Conservation (phyloP, 2,329 filamentous ascomycete genomes). For the Fusarium sp. region DNA sequence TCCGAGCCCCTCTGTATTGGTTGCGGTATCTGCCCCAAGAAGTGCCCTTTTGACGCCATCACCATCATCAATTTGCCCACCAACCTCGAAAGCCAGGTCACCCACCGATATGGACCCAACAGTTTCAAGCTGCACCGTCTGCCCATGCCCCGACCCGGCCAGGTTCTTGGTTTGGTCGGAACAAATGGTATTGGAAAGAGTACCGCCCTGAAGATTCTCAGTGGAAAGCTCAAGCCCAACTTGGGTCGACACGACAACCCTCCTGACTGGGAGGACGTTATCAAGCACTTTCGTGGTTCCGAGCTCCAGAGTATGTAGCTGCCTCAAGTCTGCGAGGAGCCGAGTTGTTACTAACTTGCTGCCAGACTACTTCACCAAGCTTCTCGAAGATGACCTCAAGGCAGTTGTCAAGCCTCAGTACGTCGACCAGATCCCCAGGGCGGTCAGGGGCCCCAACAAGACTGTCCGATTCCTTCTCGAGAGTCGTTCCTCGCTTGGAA, state of each 20-base stretch:
- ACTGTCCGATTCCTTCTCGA: slow-evolving; percentile 82
- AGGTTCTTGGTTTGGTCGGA: slow-evolving; percentile 95
- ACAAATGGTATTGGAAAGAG: slow-evolving; percentile 99
- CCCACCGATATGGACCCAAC: slow-evolving; percentile 98
- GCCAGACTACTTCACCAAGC: slow-evolving; percentile 94
- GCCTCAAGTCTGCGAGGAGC: not conserved
- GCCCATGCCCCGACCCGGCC: slow-evolving; percentile 93
- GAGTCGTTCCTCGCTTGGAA: slow-evolving; percentile 77
- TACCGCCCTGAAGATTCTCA: slow-evolving; percentile 98
- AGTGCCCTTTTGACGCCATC: slow-evolving; percentile 98
- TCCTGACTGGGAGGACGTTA: slow-evolving; percentile 98
- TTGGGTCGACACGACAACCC: slow-evolving; percentile 94
- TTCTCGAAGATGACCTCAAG: slow-evolving; percentile 96
- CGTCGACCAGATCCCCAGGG: slow-evolving; percentile 96
- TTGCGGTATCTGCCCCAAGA: slow-evolving; percentile 99
- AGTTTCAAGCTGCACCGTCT: slow-evolving; percentile 99
- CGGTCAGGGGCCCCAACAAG: slow-evolving; percentile 83
- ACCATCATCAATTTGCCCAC: slow-evolving; percentile 99
- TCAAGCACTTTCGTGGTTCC: slow-evolving; percentile 97
- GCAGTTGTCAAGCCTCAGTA: slow-evolving; percentile 99
- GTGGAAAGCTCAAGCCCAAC: slow-evolving; percentile 98
- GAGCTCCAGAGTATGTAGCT: slow-evolving; percentile 85
- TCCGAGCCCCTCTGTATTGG: slow-evolving; percentile 96
- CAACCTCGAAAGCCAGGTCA: slow-evolving; percentile 97
- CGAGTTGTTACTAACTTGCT: not conserved